Evolutionary conservation across 2,329 filamentous ascomycete genomes (phyloP), one percentile per base, ranked within the genome.

Genomic region (Colletotrichum truncatum): DNA sequence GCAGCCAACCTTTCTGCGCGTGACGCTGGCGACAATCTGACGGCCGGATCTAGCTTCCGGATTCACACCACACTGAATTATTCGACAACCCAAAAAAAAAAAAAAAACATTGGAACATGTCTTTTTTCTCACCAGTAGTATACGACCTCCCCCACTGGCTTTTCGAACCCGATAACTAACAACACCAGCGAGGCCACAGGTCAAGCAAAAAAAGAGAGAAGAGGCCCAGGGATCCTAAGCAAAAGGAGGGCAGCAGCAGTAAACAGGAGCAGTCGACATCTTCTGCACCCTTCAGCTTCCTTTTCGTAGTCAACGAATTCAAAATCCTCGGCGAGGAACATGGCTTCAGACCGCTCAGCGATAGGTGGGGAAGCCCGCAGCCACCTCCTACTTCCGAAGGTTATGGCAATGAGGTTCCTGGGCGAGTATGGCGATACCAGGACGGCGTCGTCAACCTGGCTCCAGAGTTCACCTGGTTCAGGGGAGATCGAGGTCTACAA

Each of bases 281-380:
- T 28, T n/a, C 25, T 2, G 12, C 21, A 28, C 16, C 25, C 11
- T 57, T 73, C 2, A 75, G 71, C 32, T 82, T 82, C 58, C 66
- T 81, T 1, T 82, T 82, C 25, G 71, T 78, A 3, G 72, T 80
- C 45, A 80, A 80, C 62, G 75, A 80, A 39, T 69, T 80, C 4
- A 6, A 58, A 2, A 60, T 77, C 21, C 51, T 9, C 9, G 69
- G 68, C 6, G 56, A 46, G 0, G 30, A 30, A 2, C 26, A 34
- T 41, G 8, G 18, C 3, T 53, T 70, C 4, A 21, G 36, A 1
- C 66, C 53, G 6, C 10, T 69, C 14, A 43, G 55, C n/a, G 55
- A 68, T 16, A 43, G 25, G 4, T 77, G 69, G 71, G 59, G 70
- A n/a, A 78, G 80, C 36, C 54, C 23, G 1, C 52, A 77, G 4